A percentile compares a stretch with the other conserved stretches of the same genome.
Evolutionary conservation across 2,329 filamentous ascomycete species (phyloP).

Genomic region (Cercospora sp.): DNA sequence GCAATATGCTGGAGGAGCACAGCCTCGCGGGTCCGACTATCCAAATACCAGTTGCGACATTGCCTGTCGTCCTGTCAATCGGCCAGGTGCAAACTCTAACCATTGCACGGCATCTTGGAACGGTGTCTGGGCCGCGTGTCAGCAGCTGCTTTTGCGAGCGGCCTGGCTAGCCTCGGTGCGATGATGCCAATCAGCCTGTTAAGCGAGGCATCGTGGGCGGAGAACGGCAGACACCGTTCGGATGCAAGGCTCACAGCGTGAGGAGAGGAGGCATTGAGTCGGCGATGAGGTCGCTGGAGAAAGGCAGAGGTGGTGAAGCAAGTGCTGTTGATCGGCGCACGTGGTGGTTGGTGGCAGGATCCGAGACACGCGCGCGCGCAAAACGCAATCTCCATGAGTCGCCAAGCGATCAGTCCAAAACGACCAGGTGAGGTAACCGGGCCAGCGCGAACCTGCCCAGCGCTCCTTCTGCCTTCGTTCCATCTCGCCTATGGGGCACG

Average conservation of each 20-base stretch:
- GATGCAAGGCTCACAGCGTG: neutral
- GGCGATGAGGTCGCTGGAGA: neutral
- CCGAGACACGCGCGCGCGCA: neutral
- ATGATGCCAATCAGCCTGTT: neutral
- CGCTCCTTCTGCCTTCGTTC: neutral
- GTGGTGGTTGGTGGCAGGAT: neutral
- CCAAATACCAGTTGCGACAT: slow-evolving; percentile 3
- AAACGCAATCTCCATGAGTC: neutral
- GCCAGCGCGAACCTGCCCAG: neutral
- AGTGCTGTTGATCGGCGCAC: neutral
- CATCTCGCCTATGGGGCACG: neutral
- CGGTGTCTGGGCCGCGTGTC: neutral
- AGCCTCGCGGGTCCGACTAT: neutral
- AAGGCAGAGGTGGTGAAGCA: neutral
- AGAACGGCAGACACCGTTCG: neutral
- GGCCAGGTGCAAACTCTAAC: slow-evolving; percentile 15
- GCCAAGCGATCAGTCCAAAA: neutral
- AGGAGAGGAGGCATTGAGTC: neutral
- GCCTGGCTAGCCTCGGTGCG: neutral
- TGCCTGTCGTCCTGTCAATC: slow-evolving; percentile 7
- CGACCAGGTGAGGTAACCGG: neutral
- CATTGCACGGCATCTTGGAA: neutral
- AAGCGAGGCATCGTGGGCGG: neutral
- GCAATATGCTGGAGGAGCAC: neutral
- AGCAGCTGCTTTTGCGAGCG: neutral